Percentiles rank a stretch among this genome's conserved stretches.
These are phyloP conservation scores for Nemania abortiva DNA, from an alignment of 2,329 filamentous ascomycete species.

Conservation along the genomic window DNA sequence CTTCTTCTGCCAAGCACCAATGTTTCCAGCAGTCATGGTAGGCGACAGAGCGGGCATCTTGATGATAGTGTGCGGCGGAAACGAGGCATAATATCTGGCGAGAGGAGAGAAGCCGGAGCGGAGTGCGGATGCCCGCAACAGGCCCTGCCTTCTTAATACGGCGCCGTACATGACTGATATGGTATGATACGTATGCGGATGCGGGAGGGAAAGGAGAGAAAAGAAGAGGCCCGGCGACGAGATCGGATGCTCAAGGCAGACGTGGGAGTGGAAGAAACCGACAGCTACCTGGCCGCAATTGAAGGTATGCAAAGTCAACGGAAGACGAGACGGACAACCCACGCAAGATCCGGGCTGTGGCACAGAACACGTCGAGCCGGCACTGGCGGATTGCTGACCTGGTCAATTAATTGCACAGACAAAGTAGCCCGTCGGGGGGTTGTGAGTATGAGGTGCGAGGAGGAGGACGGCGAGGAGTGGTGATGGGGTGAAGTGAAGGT, in stretches of 20 bases:
- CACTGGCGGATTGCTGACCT: conserved; percentile 34
- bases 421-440: conserved; percentile 32
- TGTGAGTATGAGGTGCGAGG: conserved; percentile 19
- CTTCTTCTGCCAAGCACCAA: conserved; percentile 98
- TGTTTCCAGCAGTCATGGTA: conserved; percentile 97
- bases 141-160: conserved; percentile 71
- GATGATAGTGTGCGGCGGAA: conserved; percentile 93
- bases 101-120: conserved; percentile 66
- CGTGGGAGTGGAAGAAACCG: conserved; percentile 17
- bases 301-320: conserved; percentile 22
- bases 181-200: conserved; percentile 32
- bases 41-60: conserved; percentile 98
- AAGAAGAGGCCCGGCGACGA: conserved; percentile 35
- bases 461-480: conserved; percentile 3
- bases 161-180: conserved; percentile 69
- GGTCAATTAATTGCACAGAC: conserved; percentile 47
- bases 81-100: conserved; percentile 80
- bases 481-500: conserved; percentile 3
- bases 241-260: conserved; percentile 30
- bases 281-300: conserved; percentile 35
- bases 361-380: conserved; percentile 40
- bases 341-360: conserved; percentile 34
- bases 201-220: conserved; percentile 25
- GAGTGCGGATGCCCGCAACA: conserved; percentile 64
- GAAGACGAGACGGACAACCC: conserved; percentile 40